These are phyloP conservation scores for Eucalyptus polyanthemos DNA, from an alignment of 345 rosid genomes.

Conservation along the genomic window DNA sequence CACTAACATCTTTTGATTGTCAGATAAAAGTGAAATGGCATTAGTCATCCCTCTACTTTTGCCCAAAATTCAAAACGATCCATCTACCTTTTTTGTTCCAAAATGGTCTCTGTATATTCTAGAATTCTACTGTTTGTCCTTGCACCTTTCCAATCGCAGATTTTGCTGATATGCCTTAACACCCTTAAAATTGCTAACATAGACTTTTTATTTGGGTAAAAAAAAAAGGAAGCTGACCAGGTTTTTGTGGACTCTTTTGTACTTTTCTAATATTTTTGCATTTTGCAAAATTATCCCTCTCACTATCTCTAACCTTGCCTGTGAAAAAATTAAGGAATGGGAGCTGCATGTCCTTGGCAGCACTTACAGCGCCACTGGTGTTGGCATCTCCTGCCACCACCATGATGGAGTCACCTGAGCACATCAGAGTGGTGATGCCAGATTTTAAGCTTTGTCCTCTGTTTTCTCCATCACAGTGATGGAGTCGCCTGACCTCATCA, in stretches of 20 bases:
- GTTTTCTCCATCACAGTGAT: neutral
- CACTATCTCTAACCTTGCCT: neutral
- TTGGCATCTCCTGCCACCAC: neutral
- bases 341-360: neutral
- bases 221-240: neutral
- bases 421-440: neutral
- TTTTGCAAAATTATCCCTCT: neutral
- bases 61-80: neutral
- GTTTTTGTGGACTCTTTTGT: neutral
- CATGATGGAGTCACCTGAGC: neutral
- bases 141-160: neutral
- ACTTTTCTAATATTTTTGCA: neutral
- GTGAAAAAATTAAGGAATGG: neutral
- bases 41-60: neutral
- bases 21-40: neutral
- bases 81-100: neutral
- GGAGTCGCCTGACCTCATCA: no score
- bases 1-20: neutral
- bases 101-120: neutral
- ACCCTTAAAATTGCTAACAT: neutral
- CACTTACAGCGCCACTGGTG: neutral
- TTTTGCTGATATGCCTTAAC: neutral
- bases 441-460: neutral
- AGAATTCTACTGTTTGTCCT: neutral
- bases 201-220: neutral